A percentile compares a stretch with the other conserved stretches of the same genome.
phyloP scores from a whole-genome alignment of 2,329 filamentous ascomycete genomes.

The Pseudogymnoascus sp. region DNA sequence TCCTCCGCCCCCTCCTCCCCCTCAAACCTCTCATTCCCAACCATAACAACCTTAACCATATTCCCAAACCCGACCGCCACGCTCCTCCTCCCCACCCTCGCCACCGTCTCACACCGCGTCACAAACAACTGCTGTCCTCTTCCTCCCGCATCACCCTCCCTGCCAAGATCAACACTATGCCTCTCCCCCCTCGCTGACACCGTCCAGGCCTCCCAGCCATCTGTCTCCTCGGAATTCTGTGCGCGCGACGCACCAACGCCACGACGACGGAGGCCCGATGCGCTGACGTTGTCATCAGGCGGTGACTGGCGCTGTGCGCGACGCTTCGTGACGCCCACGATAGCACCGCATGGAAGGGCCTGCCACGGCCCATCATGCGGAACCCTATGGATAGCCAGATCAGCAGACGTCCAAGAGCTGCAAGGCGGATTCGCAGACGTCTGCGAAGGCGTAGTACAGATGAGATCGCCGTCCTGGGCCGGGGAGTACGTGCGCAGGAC shows the following conservation, averaged over 20 bases:
- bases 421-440: conserved; percentile 35
- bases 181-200: conserved; percentile 36
- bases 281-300: not conserved
- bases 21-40: conserved; percentile 58
- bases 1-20: conserved; percentile 12
- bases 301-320: conserved; percentile 25
- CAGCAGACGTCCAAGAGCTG: conserved; percentile 44
- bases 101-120: conserved; percentile 55
- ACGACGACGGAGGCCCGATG: conserved; percentile 16
- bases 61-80: conserved; percentile 66
- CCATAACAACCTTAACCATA: conserved; percentile 59
- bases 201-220: conserved; percentile 46
- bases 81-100: conserved; percentile 52
- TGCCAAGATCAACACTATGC: conserved; percentile 22
- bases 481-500: conserved; percentile 57
- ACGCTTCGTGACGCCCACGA: conserved; percentile 52
- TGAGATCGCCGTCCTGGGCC: conserved; percentile 42
- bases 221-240: conserved; percentile 17
- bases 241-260: conserved; percentile 4
- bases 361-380: conserved; percentile 60
- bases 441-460: conserved; percentile 45
- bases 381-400: conserved; percentile 44
- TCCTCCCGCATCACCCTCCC: conserved; percentile 13
- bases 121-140: conserved; percentile 49
- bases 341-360: conserved; percentile 47